phyloP scores from a whole-genome alignment of 2,329 filamentous ascomycete genomes.

The Massarina eburnea region DNA sequence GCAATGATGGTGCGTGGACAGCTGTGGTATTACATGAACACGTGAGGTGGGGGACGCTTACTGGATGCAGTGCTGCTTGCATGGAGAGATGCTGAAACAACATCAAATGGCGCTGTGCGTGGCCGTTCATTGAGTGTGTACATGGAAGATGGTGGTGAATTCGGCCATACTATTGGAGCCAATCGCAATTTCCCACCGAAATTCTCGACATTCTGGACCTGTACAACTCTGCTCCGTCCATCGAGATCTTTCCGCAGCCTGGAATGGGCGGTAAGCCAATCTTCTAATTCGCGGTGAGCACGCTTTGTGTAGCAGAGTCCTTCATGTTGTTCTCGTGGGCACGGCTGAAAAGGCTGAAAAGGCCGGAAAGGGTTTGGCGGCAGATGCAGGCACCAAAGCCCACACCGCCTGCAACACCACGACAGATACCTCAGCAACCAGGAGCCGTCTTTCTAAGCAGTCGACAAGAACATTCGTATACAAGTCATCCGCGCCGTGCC shows the following conservation, averaged over 20 bases:
- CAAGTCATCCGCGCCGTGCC: background rate
- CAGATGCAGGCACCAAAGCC: constrained; percentile 1
- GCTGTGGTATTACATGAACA: constrained; percentile 6
- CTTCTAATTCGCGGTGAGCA: background rate
- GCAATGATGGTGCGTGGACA: background rate
- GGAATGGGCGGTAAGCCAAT: background rate
- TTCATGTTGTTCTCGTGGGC: background rate
- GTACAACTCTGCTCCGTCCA: too few relatives aligned
- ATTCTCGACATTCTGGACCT: too few relatives aligned
- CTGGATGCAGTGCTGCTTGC: background rate
- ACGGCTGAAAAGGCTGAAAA: background rate
- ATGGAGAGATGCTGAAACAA: background rate
- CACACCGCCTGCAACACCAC: background rate
- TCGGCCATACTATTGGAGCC: background rate
- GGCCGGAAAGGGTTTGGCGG: background rate
- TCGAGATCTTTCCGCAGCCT: background rate
- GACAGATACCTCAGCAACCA: background rate
- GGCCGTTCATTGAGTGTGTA: background rate
- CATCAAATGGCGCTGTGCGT: background rate
- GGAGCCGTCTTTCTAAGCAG: background rate
- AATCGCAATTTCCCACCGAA: background rate
- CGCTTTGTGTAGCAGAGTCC: too few relatives aligned
- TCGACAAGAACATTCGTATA: background rate
- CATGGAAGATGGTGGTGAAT: background rate
- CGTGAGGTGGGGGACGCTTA: constrained; percentile 5